Percentiles rank a stretch among this genome's conserved stretches.
Conservation (phyloP, 768 basidiomycete genomes). For the Brasilioporus rufonigricans region DNA sequence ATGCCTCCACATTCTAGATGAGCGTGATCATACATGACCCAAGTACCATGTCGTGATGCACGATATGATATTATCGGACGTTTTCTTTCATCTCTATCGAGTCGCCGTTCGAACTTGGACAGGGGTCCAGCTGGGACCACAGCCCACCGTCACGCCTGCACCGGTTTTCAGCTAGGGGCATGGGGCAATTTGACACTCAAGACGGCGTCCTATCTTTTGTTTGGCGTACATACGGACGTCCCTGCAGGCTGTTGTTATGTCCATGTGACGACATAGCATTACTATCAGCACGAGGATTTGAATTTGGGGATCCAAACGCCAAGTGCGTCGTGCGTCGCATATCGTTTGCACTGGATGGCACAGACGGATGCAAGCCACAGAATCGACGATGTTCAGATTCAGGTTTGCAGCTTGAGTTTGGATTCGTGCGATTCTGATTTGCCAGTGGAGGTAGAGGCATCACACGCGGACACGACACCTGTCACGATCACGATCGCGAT, state of each 20-base stretch:
- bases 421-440: background rate
- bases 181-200: background rate
- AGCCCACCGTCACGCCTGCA: background rate
- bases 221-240: background rate
- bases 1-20: background rate
- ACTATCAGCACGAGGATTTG: background rate
- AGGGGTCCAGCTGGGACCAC: background rate
- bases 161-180: background rate
- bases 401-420: background rate
- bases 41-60: background rate
- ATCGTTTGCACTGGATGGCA: background rate
- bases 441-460: background rate
- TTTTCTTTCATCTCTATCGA: background rate
- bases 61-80: background rate
- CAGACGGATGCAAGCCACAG: background rate
- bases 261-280: background rate
- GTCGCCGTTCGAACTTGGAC: conserved; percentile 2
- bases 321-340: background rate
- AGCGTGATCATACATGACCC: conserved; percentile 3
- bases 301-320: background rate
- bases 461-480: background rate
- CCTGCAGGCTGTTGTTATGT: background rate
- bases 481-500: background rate
- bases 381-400: background rate
- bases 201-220: background rate